A percentile compares a stretch with the other conserved stretches of the same genome.
phyloP scores from a whole-genome alignment of 179 eudicot genomes.

The Beta macrorhiza region DNA sequence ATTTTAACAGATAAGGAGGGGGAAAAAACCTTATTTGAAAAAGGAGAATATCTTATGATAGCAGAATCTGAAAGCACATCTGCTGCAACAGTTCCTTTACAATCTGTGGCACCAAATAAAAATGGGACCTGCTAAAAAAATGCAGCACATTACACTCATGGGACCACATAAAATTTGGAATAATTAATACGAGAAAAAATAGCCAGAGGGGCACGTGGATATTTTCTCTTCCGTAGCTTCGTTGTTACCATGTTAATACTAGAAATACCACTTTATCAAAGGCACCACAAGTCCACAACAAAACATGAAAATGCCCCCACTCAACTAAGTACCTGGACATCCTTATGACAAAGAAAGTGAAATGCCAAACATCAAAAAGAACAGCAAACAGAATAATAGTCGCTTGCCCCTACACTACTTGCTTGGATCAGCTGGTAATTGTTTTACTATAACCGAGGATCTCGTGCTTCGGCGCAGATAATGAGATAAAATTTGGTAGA shows the following conservation, averaged over 20 bases:
- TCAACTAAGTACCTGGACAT: slow-evolving; percentile 32
- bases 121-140: slow-evolving; percentile 25
- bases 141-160: slow-evolving; percentile 17
- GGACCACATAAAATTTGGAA: slow-evolving; percentile 26
- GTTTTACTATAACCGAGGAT: neutral
- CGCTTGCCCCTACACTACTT: neutral
- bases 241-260: slow-evolving; percentile 15
- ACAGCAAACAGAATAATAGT: slow-evolving; percentile 1
- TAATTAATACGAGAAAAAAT: slow-evolving; percentile 22
- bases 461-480: neutral
- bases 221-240: slow-evolving; percentile 22
- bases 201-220: slow-evolving; percentile 29
- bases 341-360: slow-evolving; percentile 16
- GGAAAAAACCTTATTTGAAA: slow-evolving; percentile 20
- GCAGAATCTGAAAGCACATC: slow-evolving; percentile 28
- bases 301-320: slow-evolving; percentile 16
- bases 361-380: neutral
- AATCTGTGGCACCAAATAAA: slow-evolving; percentile 16
- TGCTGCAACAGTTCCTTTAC: slow-evolving; percentile 17
- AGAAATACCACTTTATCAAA: slow-evolving; percentile 22
- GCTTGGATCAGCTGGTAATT: neutral
- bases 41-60: slow-evolving; percentile 22
- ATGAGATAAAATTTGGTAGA: neutral
- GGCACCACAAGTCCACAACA: slow-evolving; percentile 22
- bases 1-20: neutral